These are phyloP conservation scores for Paracoccidioides brasiliensis DNA, from an alignment of 2,329 filamentous ascomycete genomes.

Conservation along the genomic window DNA sequence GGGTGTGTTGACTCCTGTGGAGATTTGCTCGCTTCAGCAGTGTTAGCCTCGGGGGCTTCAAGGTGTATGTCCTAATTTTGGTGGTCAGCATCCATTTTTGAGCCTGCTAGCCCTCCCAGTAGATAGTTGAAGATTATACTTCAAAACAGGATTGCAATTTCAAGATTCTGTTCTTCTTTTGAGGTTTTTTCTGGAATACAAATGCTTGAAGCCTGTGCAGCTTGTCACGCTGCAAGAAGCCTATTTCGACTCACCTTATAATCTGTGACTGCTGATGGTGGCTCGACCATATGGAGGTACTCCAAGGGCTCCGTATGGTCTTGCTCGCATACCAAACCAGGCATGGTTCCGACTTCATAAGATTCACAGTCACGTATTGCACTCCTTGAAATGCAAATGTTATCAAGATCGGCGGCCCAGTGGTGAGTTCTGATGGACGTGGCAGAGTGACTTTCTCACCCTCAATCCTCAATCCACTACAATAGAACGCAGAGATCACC, in stretches of 20 bases:
- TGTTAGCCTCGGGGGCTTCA: neutral
- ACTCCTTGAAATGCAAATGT: neutral
- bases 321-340: neutral
- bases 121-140: too few species aligned
- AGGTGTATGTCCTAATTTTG: neutral
- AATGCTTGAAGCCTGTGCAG: neutral
- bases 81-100: neutral
- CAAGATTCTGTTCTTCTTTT: neutral
- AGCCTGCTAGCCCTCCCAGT: too few species aligned
- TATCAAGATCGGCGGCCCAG: neutral
- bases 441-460: neutral
- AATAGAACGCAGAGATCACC: neutral
- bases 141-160: neutral
- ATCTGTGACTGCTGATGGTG: neutral
- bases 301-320: neutral
- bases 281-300: neutral
- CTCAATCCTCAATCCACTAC: neutral
- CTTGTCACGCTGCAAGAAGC: neutral
- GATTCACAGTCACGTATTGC: neutral
- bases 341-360: neutral
- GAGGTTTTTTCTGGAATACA: neutral
- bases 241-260: neutral
- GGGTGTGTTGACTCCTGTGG: neutral
- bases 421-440: neutral
- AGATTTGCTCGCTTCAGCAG: neutral